Evolutionary conservation across 2,329 filamentous ascomycete species (phyloP), one percentile per base, ranked within the genome.

Genomic region (Stemphylium vesicarium): DNA sequence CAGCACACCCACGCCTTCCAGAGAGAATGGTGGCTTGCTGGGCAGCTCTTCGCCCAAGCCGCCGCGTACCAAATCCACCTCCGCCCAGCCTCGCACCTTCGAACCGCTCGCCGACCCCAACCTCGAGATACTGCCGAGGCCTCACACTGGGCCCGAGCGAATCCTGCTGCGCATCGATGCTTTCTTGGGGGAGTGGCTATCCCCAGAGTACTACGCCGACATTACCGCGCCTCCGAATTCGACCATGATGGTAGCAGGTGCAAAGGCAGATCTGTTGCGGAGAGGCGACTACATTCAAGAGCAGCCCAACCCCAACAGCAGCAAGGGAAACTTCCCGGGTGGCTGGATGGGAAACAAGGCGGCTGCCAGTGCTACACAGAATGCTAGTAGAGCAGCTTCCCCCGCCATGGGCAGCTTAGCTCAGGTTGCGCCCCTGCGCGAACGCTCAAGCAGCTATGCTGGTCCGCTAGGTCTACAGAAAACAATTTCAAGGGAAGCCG

Each of bases 171-270:
- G 95, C 0, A 83, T 99, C 5, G 95, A 99, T 76, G 89, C 93
- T 0, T 97, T 96, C 70, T 82, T 99, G 0, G 94, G 95, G 43
- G 95, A 99, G 80, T 99, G 95, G 95, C 82, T 98, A 26, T 91
- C 90, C 2, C 91, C 92, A 1, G 89, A 93, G 70, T 99, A 99
- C 75, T 99, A 94, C 69, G 92, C 96, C 59, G 84, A 90, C 47
- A 97, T 97, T 61, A 94, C 90, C 0, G 91, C 92, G 3, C 95
- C 95, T 10, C 95, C 95, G 0, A 86, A 87, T 38, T 94, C 92
- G 3, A 85, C 88, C 4, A 84, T 95, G 77, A 96, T 99, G 91
- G 82, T 98, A 2, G 90, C 90, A 22, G 86, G 86, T 36, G 94
- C 95, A 26, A 98, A 97, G 75, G 90, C 91, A 20, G 91, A 96